Conservation (phyloP, 352 stramenopile species). For the Phytophthora citricola region DNA sequence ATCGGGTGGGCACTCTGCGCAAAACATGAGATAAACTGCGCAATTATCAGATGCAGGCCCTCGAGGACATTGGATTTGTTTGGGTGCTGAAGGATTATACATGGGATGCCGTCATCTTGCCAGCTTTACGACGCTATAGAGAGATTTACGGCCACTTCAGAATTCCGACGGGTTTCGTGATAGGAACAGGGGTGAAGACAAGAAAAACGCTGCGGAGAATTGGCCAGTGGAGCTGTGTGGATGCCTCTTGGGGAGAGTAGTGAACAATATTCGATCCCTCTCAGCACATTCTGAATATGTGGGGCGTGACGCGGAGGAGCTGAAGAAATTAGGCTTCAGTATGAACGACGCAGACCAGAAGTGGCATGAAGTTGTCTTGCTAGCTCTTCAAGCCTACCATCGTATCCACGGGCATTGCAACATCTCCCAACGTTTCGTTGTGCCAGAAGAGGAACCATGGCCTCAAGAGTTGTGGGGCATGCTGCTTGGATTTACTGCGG, state of each 20-base stretch:
- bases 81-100: constrained; percentile 42
- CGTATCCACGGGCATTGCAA: constrained; percentile 49
- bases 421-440: constrained; percentile 44
- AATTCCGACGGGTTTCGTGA: too few species aligned
- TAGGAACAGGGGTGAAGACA: too few species aligned
- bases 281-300: too few species aligned
- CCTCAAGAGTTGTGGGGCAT: constrained; percentile 1
- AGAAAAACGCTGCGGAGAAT: too few species aligned
- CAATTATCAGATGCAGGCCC: constrained; percentile 37
- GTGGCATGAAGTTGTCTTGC: constrained; percentile 63
- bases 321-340: constrained; percentile 57
- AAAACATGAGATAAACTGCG: constrained; percentile 23
- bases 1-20: constrained; percentile 46
- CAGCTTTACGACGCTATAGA: too few species aligned
- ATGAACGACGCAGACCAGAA: constrained; percentile 53
- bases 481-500: too few species aligned
- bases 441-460: constrained; percentile 49
- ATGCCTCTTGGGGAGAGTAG: too few species aligned
- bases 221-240: too few species aligned
- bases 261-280: too few species aligned
- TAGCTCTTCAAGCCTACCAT: constrained; percentile 53
- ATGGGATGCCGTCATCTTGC: too few species aligned
- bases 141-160: too few species aligned
- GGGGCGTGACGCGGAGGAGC: constrained; percentile 9
- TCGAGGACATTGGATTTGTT: constrained; percentile 47